phyloP scores from a whole-genome alignment of 768 basidiomycete genomes.

The Asterophora parasitica region DNA sequence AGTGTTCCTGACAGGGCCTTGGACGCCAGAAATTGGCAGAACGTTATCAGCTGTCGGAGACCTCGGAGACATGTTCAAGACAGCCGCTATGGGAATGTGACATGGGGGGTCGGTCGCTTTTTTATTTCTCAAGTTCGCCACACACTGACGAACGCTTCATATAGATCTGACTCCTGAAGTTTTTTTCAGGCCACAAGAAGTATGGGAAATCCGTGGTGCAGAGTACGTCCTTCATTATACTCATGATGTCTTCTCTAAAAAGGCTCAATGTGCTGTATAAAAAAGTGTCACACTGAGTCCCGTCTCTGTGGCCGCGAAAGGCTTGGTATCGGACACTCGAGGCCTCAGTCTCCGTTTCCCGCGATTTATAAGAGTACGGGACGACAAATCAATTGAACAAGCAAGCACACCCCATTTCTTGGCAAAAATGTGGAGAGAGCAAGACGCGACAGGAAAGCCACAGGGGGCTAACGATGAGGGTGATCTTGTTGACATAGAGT shows the following conservation, averaged over 20 bases:
- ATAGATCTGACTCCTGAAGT: constrained; percentile 60
- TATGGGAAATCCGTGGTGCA: constrained; percentile 87
- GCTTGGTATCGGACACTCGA: constrained; percentile 43
- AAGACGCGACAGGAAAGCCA: constrained; percentile 39
- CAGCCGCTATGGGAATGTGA: constrained; percentile 57
- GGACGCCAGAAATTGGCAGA: constrained; percentile 38
- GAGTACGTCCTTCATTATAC: constrained; percentile 40
- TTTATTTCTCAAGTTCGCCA: constrained; percentile 5
- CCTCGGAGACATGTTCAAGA: constrained; percentile 48
- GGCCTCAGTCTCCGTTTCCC: constrained; percentile 88
- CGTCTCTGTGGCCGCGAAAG: constrained; percentile 74
- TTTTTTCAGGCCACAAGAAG: constrained; percentile 68
- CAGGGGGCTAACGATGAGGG: constrained; percentile 47
- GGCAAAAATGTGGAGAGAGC: constrained; percentile 61
- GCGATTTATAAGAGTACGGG: constrained; percentile 68
- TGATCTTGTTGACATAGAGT: constrained; percentile 50
- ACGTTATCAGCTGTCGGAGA: constrained; percentile 52
- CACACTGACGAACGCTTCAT: constrained; percentile 1
- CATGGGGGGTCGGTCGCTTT: constrained; percentile 48
- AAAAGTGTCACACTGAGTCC: constrained; percentile 77
- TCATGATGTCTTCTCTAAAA: background rate
- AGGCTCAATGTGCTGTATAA: background rate
- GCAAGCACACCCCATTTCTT: constrained; percentile 72
- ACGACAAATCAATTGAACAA: constrained; percentile 69
- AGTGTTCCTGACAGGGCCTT: constrained; percentile 31